Percentiles rank a stretch among this genome's conserved stretches.
Conservation (phyloP, 768 basidiomycete species). For the Auricularia heimuer region DNA sequence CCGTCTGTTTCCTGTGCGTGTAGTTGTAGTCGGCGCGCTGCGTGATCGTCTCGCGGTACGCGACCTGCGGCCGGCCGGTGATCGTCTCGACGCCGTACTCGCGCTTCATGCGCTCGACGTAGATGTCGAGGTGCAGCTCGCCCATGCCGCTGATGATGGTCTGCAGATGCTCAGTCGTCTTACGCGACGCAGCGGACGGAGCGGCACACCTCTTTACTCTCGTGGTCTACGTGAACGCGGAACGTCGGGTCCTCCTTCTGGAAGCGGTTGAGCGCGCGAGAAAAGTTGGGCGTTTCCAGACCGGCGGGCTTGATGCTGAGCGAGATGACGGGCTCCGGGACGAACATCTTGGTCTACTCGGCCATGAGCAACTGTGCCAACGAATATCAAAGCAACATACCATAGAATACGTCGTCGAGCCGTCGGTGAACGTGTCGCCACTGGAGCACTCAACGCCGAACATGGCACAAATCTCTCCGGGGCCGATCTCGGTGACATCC, state of each 20-base stretch:
- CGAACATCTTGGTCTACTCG: constrained; percentile 88
- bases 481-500: constrained; percentile 90
- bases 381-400: constrained; percentile 32
- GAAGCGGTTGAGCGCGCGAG: constrained; percentile 92
- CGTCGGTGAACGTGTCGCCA: constrained; percentile 96
- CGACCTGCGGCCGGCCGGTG: constrained; percentile 93
- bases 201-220: constrained; percentile 75
- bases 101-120: constrained; percentile 96
- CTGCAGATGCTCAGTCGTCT: constrained; percentile 26
- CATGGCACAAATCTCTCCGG: constrained; percentile 98
- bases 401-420: constrained; percentile 86
- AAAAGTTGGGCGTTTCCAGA: constrained; percentile 91
- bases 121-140: constrained; percentile 96
- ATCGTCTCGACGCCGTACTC: constrained; percentile 92
- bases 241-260: constrained; percentile 99
- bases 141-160: constrained; percentile 99
- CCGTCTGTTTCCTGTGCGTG: constrained; percentile 97
- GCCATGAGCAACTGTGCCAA: neutral
- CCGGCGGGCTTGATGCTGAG: constrained; percentile 88
- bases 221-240: constrained; percentile 88
- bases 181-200: neutral
- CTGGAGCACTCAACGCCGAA: constrained; percentile 98
- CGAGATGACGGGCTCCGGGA: constrained; percentile 97
- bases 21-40: constrained; percentile 74
- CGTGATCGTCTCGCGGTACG: constrained; percentile 92